Percentiles rank a stretch among this genome's conserved stretches.
phyloP scores from a whole-genome alignment of 192 early-diverging fungal genomes.

The Diversispora epigaea region DNA sequence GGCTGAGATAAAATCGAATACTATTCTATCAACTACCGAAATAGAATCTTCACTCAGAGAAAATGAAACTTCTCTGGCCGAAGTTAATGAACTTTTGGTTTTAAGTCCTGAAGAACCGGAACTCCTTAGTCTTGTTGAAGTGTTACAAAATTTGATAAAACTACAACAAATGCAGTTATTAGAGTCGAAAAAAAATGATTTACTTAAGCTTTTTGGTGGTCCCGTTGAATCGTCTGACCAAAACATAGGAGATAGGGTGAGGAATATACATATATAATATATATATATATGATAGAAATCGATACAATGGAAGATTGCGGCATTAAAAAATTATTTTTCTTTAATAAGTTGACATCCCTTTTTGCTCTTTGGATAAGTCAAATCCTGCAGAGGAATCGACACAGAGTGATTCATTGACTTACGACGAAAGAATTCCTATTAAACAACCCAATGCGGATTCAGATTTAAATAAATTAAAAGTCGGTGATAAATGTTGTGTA shows the following conservation, averaged over 20 bases:
- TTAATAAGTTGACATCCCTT: background rate
- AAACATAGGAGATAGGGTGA: background rate
- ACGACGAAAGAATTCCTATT: background rate
- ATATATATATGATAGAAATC: background rate
- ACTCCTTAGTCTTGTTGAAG: slow-evolving; percentile 1
- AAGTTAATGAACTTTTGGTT: slow-evolving; percentile 7
- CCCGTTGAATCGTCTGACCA: background rate
- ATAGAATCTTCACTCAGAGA: slow-evolving; percentile 5
- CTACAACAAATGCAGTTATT: slow-evolving; percentile 13
- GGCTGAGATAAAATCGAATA: background rate
- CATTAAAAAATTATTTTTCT: background rate
- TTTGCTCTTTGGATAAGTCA: background rate
- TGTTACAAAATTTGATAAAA: background rate
- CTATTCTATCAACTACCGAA: background rate
- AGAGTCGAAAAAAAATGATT: slow-evolving; percentile 8
- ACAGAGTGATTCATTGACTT: background rate
- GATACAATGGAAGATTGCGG: background rate
- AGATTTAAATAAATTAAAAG: background rate
- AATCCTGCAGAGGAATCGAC: background rate
- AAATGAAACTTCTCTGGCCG: slow-evolving; percentile 6
- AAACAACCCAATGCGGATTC: background rate
- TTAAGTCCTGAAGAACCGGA: slow-evolving; percentile 14
- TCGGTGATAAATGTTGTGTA: slow-evolving; percentile 12
- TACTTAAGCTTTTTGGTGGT: background rate
- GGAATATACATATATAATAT: background rate